Evolutionary conservation across 225 moss, liverwort and hornwort species (phyloP).

Genomic region (Climacium dendroides): DNA sequence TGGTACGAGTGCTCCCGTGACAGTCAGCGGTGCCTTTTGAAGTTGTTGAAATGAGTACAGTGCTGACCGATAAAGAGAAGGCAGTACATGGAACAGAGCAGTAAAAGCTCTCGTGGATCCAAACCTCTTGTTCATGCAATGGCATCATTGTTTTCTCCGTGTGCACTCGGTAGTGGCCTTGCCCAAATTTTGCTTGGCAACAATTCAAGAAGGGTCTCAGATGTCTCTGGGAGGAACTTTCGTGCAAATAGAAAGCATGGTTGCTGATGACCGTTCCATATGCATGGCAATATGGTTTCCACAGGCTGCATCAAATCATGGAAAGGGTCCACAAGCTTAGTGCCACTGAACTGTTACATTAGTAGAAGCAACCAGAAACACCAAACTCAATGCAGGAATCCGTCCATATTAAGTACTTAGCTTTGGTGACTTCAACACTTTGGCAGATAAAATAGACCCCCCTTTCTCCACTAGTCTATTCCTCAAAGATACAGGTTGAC

Average conservation of each 20-base stretch:
- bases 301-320: constrained; percentile 41
- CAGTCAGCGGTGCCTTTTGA: background rate
- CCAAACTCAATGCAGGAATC: background rate
- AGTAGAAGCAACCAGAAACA: background rate
- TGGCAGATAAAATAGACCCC: background rate
- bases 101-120: background rate
- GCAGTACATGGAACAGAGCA: background rate
- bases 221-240: constrained; percentile 67
- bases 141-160: background rate
- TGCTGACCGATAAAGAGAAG: background rate
- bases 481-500: background rate
- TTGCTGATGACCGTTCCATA: constrained; percentile 59
- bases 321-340: background rate
- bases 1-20: background rate
- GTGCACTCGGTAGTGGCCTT: constrained; percentile 1
- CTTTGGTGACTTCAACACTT: background rate
- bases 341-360: background rate
- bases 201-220: constrained; percentile 39
- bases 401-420: background rate
- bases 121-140: background rate
- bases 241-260: constrained; percentile 94
- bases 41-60: background rate
- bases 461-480: background rate
- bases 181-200: constrained; percentile 47
- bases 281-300: constrained; percentile 49